These are phyloP conservation scores for Proliferodiscus dingleyae DNA, from an alignment of 2,329 filamentous ascomycete species.

Conservation along the genomic window DNA sequence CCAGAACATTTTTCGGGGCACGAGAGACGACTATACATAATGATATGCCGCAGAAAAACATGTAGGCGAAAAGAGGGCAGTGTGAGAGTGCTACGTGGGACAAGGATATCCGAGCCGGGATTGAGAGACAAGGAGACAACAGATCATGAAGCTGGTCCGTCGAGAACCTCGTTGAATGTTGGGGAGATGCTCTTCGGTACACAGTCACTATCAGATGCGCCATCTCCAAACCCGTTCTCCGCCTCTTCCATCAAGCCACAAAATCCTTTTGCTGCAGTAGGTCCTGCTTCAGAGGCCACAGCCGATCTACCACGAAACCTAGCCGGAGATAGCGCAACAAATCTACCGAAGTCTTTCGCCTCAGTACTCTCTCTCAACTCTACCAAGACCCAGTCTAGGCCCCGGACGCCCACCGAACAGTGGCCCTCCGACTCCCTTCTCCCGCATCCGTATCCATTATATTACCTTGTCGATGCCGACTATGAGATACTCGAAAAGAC, in stretches of 20 bases:
- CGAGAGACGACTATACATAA: slow-evolving; percentile 82
- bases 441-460: slow-evolving; percentile 67
- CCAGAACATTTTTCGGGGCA: slow-evolving; percentile 82
- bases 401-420: slow-evolving; percentile 51
- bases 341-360: slow-evolving; percentile 61
- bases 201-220: slow-evolving; percentile 39
- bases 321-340: slow-evolving; percentile 6
- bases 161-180: slow-evolving; percentile 37
- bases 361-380: slow-evolving; percentile 72
- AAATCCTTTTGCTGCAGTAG: slow-evolving; percentile 43
- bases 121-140: slow-evolving; percentile 23
- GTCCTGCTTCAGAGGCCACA: slow-evolving; percentile 28
- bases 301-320: slow-evolving; percentile 34
- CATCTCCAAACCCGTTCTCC: slow-evolving; percentile 57
- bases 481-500: slow-evolving; percentile 75
- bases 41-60: slow-evolving; percentile 70
- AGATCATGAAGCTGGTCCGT: slow-evolving; percentile 23
- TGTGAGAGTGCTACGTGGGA: slow-evolving; percentile 68
- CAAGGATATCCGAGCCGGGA: slow-evolving; percentile 41
- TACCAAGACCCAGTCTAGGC: slow-evolving; percentile 32
- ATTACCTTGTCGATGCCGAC: slow-evolving; percentile 81
- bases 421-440: slow-evolving; percentile 68
- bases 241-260: slow-evolving; percentile 53
- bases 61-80: slow-evolving; percentile 82
- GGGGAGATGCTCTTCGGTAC: slow-evolving; percentile 69